A percentile compares a stretch with the other conserved stretches of the same genome.
Conservation (phyloP, 108 stramenopile species). For the Ochromonas danica region DNA sequence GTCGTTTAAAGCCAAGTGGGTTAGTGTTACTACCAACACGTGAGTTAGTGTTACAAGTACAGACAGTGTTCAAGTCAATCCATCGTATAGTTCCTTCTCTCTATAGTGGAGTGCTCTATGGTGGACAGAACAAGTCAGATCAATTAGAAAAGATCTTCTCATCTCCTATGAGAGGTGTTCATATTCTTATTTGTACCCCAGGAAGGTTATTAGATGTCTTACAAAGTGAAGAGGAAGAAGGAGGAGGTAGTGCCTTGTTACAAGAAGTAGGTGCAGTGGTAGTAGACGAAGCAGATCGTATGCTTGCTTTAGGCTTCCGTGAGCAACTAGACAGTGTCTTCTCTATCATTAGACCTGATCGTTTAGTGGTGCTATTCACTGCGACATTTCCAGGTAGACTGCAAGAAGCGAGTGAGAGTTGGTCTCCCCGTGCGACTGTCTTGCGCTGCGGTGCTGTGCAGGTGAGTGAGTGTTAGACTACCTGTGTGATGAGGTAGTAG, state of each 20-base stretch:
- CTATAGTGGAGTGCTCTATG: not conserved
- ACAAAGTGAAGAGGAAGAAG: not conserved
- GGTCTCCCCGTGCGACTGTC: not conserved
- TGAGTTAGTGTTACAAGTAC: slow-evolving; percentile 32
- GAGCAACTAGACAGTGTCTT: slow-evolving; percentile 30
- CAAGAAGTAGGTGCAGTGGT: not conserved
- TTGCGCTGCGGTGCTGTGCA: not conserved
- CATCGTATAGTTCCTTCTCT: too few relatives aligned
- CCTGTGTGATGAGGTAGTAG: too few relatives aligned
- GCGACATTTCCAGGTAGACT: slow-evolving; percentile 35
- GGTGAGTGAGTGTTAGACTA: too few relatives aligned
- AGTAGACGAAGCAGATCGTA: slow-evolving; percentile 37
- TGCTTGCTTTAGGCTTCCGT: slow-evolving; percentile 36
- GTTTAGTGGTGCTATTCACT: slow-evolving; percentile 35
- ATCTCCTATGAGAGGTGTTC: slow-evolving; percentile 43
- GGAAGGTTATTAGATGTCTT: slow-evolving; percentile 65
- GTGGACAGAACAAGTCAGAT: slow-evolving; percentile 1
- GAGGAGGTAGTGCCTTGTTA: too few relatives aligned
- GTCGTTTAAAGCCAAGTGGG: not conserved
- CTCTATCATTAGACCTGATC: not conserved
- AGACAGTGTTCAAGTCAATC: not conserved
- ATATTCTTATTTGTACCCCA: slow-evolving; percentile 89
- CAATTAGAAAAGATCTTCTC: not conserved
- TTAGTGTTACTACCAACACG: slow-evolving; percentile 29
- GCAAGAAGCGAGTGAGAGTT: not conserved